Evolutionary conservation across 1,284 basidiomycete genomes (phyloP).

Genomic region (Ceratobasidium sp.): DNA sequence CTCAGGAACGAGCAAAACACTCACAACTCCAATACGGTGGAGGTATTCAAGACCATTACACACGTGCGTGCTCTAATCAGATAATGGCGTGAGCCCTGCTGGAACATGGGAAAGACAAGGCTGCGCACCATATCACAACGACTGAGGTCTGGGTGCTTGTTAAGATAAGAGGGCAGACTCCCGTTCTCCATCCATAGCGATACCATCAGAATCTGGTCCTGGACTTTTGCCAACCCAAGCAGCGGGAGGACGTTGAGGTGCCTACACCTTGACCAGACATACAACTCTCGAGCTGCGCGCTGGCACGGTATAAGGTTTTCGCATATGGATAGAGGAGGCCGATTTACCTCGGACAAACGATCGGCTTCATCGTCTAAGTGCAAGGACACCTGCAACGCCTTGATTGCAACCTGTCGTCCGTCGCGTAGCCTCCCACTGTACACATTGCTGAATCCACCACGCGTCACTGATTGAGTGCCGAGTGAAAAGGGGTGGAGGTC

Average conservation of each 20-base stretch:
- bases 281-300: conserved; percentile 4
- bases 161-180: background rate
- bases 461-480: too few relatives aligned
- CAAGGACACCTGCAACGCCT: too few relatives aligned
- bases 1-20: background rate
- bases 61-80: background rate
- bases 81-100: too few relatives aligned
- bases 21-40: background rate
- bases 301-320: too few relatives aligned
- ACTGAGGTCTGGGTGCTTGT: background rate
- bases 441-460: too few relatives aligned
- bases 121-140: background rate
- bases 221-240: too few relatives aligned
- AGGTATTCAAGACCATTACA: background rate
- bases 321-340: background rate
- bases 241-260: conserved; percentile 15
- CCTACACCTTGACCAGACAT: background rate
- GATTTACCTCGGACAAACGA: background rate
- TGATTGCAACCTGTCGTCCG: too few relatives aligned
- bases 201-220: too few relatives aligned
- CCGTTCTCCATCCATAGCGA: conserved; percentile 21
- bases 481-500: too few relatives aligned
- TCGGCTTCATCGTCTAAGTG: too few relatives aligned
- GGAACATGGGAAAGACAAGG: background rate
- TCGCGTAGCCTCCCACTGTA: too few relatives aligned